Evolutionary conservation across 176 grass and related monocot genomes (phyloP).

Genomic region (Guadua angustifolia): DNA sequence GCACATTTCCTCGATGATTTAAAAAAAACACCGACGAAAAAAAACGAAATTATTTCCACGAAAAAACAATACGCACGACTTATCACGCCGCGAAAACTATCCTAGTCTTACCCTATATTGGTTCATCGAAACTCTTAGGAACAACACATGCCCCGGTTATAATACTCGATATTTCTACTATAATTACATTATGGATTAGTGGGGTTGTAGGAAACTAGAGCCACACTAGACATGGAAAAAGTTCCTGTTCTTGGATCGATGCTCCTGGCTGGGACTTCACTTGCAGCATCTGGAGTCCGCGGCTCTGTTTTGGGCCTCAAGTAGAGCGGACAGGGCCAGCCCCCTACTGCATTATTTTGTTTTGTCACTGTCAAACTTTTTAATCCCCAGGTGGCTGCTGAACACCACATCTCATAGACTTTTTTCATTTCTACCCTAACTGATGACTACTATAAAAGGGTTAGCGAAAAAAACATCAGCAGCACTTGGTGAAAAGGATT

Average conservation of each 20-base stretch:
- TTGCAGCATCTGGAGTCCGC: not conserved
- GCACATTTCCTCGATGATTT: too few species aligned
- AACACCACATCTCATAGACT: not conserved
- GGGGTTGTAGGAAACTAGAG: not conserved
- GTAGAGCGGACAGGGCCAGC: too few species aligned
- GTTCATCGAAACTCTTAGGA: too few species aligned
- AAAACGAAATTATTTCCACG: too few species aligned
- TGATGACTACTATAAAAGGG: not conserved
- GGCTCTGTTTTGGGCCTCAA: not conserved
- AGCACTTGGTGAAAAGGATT: not conserved
- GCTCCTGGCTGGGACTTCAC: not conserved
- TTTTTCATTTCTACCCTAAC: not conserved
- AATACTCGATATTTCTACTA: too few species aligned
- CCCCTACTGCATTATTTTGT: not conserved
- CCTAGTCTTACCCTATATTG: too few species aligned
- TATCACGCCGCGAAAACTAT: too few species aligned
- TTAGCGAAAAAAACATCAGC: not conserved
- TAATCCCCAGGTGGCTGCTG: constrained; percentile 1
- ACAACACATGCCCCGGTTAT: too few species aligned
- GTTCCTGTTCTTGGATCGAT: not conserved
- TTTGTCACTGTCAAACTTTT: constrained; percentile 14
- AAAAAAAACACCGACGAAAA: too few species aligned
- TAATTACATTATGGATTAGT: not conserved
- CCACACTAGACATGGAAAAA: not conserved
- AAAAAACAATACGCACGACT: too few species aligned